Percentiles rank a stretch among this genome's conserved stretches.
Evolutionary conservation across 2,329 filamentous ascomycete species (phyloP).

Genomic region (Trichoderma cornu-damae): DNA sequence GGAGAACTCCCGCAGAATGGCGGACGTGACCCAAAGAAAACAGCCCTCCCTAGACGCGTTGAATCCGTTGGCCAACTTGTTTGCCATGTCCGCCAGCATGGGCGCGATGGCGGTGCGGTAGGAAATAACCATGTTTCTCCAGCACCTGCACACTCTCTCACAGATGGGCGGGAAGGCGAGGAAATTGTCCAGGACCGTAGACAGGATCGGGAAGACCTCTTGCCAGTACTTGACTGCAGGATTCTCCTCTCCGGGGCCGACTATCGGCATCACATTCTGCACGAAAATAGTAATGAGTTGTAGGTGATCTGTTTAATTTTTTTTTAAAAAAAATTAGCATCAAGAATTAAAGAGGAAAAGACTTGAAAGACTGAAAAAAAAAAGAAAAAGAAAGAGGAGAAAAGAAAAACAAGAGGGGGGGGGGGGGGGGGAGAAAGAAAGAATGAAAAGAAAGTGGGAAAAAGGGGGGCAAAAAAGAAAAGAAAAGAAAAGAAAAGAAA

Average conservation of each 20-base stretch:
- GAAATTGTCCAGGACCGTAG: constrained; percentile 83
- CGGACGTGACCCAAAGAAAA: constrained; percentile 97
- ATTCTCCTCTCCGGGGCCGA: constrained; percentile 67
- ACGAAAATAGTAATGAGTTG: constrained; percentile 90
- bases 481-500: background rate
- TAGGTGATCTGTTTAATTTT: constrained; percentile 75
- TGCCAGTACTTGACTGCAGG: constrained; percentile 95
- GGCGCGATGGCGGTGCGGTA: constrained; percentile 87
- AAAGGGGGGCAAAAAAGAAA: too few species aligned
- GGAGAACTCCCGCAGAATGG: constrained; percentile 91
- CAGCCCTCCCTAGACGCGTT: constrained; percentile 82
- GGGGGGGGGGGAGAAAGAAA: background rate
- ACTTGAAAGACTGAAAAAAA: too few species aligned
- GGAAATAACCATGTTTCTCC: constrained; percentile 94
- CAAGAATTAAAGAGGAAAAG: too few species aligned
- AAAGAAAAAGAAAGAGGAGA: too few species aligned
- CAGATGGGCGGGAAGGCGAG: constrained; percentile 81
- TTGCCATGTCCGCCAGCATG: constrained; percentile 76
- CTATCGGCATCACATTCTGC: constrained; percentile 68
- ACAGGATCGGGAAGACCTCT: constrained; percentile 83
- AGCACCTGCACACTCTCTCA: constrained; percentile 89
- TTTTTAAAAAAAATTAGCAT: too few species aligned
- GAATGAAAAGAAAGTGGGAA: too few species aligned
- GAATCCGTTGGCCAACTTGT: constrained; percentile 83
- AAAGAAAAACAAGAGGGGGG: too few species aligned